Base-by-base conservation (phyloP, 352 stramenopile genomes). In the Pythium insidiosum region DNA sequence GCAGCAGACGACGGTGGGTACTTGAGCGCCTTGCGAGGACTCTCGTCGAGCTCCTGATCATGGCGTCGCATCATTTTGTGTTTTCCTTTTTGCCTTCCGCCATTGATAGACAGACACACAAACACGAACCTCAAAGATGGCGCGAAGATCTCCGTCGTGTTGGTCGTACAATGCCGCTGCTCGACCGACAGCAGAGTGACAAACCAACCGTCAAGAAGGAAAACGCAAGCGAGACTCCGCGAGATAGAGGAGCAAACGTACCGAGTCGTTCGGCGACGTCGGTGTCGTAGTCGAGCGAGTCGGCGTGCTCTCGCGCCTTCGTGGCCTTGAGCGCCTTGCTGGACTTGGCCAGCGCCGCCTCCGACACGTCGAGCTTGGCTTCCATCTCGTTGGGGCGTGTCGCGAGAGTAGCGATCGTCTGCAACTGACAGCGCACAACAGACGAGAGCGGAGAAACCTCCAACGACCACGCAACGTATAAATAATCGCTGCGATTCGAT, bases 11-110 rank as follows among this genome's bases (percentile, higher is more conserved):
- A 44, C 13, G 78, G 78, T 15, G 73, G 73, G 44, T 90, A 56
- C 50, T 90, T 90, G 26, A 90, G 57, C 31, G 72, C 78, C 50
- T 90, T 90, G 26, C 73, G 71, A 11, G 78, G 78, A 22, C 68
- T 87, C 50, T 90, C 78, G 30, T 88, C 65, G 12, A 90, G 65
- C 33, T 87, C 74, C 63, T 84, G 22, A 9, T 24, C n/a, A n/a
- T n/a, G n/a, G n/a, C n/a, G n/a, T n/a, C n/a, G n/a, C n/a, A n/a
- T n/a, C n/a, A n/a, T n/a, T n/a, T n/a, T n/a, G n/a, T n/a, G n/a
- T n/a, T n/a, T n/a, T n/a, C n/a, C n/a, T n/a, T n/a, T n/a, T n/a
- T n/a, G n/a, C n/a, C n/a, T n/a, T n/a, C n/a, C n/a, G n/a, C n/a
- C n/a, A n/a, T n/a, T n/a, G n/a, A n/a, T n/a, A n/a, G n/a, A n/a